These are phyloP conservation scores for Eucalyptus sp. DNA, from an alignment of 345 rosid genomes.

Conservation along the genomic window DNA sequence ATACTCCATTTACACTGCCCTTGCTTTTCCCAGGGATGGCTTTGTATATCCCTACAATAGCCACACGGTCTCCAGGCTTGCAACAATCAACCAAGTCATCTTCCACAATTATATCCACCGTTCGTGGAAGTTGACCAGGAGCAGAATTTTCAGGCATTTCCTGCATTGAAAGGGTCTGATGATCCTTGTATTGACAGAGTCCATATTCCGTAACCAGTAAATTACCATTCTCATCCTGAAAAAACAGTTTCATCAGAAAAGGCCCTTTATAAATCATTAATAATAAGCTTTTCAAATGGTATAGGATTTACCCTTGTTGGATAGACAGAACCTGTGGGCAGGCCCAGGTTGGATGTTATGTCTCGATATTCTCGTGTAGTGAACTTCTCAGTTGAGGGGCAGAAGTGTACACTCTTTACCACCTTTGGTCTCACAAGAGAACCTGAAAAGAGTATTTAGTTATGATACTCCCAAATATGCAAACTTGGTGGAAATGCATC, in stretches of 20 bases:
- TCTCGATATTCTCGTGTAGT: constrained; percentile 86
- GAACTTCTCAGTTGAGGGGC: constrained; percentile 66
- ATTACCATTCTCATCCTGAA: constrained; percentile 87
- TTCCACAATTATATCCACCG: constrained; percentile 90
- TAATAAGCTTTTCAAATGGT: background rate
- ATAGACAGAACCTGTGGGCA: constrained; percentile 97
- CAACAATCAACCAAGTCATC: constrained; percentile 96
- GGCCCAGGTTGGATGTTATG: constrained; percentile 73
- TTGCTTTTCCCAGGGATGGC: constrained; percentile 93
- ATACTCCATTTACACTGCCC: constrained; percentile 97
- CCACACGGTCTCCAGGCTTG: constrained; percentile 98
- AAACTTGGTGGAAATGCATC: background rate
- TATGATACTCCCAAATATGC: background rate
- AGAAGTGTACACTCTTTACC: constrained; percentile 92
- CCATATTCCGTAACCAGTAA: constrained; percentile 96
- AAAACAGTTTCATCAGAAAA: background rate
- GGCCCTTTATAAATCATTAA: background rate
- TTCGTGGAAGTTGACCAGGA: constrained; percentile 99
- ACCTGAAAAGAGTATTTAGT: constrained; percentile 26
- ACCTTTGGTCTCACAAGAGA: constrained; percentile 99
- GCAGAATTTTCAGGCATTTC: constrained; percentile 99
- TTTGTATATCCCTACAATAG: constrained; percentile 83
- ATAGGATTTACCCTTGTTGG: constrained; percentile 78
- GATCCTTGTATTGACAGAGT: constrained; percentile 89
- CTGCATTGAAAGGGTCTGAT: constrained; percentile 94